Conservation (phyloP, 176 grass and related monocot genomes). For the Pontederia crassipes region DNA sequence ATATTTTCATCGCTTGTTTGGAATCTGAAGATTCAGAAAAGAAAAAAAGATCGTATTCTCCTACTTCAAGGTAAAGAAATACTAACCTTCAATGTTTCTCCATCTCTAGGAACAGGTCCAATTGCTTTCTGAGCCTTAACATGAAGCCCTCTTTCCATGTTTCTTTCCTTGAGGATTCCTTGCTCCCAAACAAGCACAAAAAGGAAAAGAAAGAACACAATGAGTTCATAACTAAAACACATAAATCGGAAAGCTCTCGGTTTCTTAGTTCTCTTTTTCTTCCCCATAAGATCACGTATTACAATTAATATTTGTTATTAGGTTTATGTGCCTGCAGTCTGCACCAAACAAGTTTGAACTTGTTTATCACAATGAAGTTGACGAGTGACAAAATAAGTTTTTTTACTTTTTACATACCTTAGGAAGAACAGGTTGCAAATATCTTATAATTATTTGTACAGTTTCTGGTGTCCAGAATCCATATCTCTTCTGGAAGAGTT, state of each 20-base stretch:
- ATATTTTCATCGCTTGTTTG: neutral
- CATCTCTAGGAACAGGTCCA: neutral
- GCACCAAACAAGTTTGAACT: slow-evolving; percentile 20
- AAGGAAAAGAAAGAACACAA: neutral
- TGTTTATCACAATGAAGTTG: neutral
- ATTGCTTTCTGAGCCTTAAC: slow-evolving; percentile 24
- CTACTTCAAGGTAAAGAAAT: neutral
- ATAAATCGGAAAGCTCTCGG: slow-evolving; percentile 79
- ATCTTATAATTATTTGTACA: too few relatives aligned
- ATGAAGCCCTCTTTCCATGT: slow-evolving; percentile 45
- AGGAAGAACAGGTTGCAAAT: too few relatives aligned
- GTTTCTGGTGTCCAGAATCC: neutral
- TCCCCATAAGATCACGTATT: slow-evolving; percentile 29
- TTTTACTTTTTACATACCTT: neutral
- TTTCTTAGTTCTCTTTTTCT: slow-evolving; percentile 65
- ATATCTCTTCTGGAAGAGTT: slow-evolving; percentile 6
- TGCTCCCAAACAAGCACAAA: slow-evolving; percentile 36
- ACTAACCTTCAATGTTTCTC: slow-evolving; percentile 7
- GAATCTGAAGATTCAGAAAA: neutral
- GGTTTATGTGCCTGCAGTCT: slow-evolving; percentile 46
- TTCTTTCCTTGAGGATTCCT: slow-evolving; percentile 69
- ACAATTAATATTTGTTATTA: slow-evolving; percentile 25
- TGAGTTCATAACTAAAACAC: slow-evolving; percentile 11
- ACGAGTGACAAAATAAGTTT: slow-evolving; percentile 1
- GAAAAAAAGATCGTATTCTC: too few relatives aligned